Percentiles rank a stretch among this genome's conserved stretches.
These are phyloP conservation scores for Saitozyma podzolica DNA, from an alignment of 768 basidiomycete species.

Conservation along the genomic window DNA sequence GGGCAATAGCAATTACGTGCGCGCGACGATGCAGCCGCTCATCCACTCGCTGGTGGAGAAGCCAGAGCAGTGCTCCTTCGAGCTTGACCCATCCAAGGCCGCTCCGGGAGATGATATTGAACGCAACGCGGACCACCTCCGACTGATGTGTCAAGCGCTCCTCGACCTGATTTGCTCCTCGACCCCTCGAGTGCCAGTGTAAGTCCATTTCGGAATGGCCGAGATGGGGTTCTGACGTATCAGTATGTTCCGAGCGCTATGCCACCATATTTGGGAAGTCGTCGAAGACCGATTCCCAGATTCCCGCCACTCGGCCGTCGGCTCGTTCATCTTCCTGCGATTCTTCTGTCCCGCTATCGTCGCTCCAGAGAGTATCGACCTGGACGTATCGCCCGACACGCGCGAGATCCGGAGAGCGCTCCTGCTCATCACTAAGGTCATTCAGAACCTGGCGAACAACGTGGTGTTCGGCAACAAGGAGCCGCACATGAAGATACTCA, in stretches of 20 bases:
- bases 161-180: conserved; percentile 73
- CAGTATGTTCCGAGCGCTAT: conserved; percentile 29
- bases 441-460: conserved; percentile 92
- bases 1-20: conserved; percentile 64
- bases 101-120: conserved; percentile 63
- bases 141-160: conserved; percentile 72
- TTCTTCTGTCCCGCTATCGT: conserved; percentile 92
- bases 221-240: background rate
- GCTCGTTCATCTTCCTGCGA: conserved; percentile 86
- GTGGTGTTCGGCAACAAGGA: conserved; percentile 84
- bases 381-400: conserved; percentile 68
- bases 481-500: conserved; percentile 76
- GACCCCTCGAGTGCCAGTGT: conserved; percentile 71
- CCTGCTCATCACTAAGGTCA: conserved; percentile 83
- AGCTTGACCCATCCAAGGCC: conserved; percentile 64
- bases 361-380: conserved; percentile 77
- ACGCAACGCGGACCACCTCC: conserved; percentile 70
- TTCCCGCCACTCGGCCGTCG: conserved; percentile 49
- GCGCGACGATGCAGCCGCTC: conserved; percentile 72
- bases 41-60: conserved; percentile 71
- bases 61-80: conserved; percentile 72
- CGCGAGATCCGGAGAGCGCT: conserved; percentile 71
- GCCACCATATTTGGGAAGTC: conserved; percentile 63
- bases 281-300: conserved; percentile 49
- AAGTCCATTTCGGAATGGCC: conserved; percentile 45